Conservation (phyloP, 2,329 filamentous ascomycete species). For the Sporothrix phasma region DNA sequence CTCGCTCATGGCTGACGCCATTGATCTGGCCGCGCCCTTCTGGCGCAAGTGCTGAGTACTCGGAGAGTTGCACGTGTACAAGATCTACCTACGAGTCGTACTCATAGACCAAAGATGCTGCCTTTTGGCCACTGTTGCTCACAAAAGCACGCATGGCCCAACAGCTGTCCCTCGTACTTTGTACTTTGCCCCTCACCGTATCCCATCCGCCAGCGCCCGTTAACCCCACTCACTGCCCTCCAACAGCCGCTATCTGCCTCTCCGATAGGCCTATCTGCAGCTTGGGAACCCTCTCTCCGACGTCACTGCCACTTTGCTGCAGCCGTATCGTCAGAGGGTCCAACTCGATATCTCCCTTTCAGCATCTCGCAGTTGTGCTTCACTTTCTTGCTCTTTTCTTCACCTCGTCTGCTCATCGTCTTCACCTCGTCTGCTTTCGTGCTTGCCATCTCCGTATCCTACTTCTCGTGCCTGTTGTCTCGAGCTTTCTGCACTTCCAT, state of each 20-base stretch:
- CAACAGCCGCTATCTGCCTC: constrained; percentile 4
- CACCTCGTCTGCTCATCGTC: too few species aligned
- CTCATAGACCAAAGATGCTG: background rate
- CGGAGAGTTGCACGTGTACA: background rate
- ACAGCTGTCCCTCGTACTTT: background rate
- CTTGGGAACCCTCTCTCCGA: constrained; percentile 5
- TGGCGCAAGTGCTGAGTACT: constrained; percentile 9
- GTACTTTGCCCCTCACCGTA: constrained; percentile 12
- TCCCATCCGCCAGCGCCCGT: background rate
- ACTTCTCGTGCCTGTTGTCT: background rate
- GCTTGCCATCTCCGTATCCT: background rate
- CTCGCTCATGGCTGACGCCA: background rate
- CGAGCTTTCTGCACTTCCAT: background rate
- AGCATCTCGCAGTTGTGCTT: background rate
- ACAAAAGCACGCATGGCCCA: background rate
- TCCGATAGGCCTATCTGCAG: constrained; percentile 14
- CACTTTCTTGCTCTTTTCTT: background rate
- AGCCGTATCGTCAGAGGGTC: constrained; percentile 4
- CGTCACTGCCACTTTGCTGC: constrained; percentile 14
- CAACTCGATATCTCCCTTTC: background rate
- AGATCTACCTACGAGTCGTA: background rate
- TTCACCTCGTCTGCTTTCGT: background rate
- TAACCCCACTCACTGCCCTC: constrained; percentile 10
- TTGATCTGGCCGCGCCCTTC: constrained; percentile 5
- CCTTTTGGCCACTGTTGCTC: background rate